Evolutionary conservation across 495 filamentous ascomycete species (phyloP), one percentile per base, ranked within the genome.

Genomic region (Recurvomyces mirabilis): DNA sequence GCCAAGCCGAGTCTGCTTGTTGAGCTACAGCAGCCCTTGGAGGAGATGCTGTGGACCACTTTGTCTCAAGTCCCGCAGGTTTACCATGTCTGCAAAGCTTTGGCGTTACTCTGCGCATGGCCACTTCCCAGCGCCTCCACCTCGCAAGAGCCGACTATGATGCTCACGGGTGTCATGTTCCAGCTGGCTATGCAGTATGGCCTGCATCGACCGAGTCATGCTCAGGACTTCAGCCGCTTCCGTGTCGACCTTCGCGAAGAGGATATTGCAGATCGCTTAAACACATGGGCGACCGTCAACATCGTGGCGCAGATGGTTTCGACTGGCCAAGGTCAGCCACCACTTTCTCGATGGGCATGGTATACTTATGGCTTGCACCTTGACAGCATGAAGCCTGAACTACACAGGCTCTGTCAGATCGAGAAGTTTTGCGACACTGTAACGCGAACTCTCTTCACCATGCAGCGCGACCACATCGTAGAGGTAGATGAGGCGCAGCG

Each of bases 201-300:
- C 37, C 73, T 95, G 37, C 87, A 95, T 56, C 78, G 87, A 18
- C 87, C 87, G 6, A 87, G 82, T 30, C 83, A 94, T 62, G 79
- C 82, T 15, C 85, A 93, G 58, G 87, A 94, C 63, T 94, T 94
- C 62, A 83, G 82, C 20, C 76, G 85, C 18, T 82, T 84, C 30
- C 77, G 78, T 4, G 76, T 93, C 14, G 81, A 89, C 51, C 72
- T 93, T 25, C 83, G 82, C 51, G 82, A 84, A 46, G 84, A 88
- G 51, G 84, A 93, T 49, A 68, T 94, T 43, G 74, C 79, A 52
- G 87, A 94, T 56, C 75, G 88, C 41, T 78, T 94, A 33, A 75
- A 77, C 46, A 94, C 87, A 0, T 94, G 87, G 87, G 87, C 86
- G 13, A 79, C 85, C 10, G 89, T 84, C 57, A 94, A 94, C 58